These are phyloP conservation scores for Anacardium occidentale DNA, from an alignment of 345 rosid genomes.

Conservation along the genomic window DNA sequence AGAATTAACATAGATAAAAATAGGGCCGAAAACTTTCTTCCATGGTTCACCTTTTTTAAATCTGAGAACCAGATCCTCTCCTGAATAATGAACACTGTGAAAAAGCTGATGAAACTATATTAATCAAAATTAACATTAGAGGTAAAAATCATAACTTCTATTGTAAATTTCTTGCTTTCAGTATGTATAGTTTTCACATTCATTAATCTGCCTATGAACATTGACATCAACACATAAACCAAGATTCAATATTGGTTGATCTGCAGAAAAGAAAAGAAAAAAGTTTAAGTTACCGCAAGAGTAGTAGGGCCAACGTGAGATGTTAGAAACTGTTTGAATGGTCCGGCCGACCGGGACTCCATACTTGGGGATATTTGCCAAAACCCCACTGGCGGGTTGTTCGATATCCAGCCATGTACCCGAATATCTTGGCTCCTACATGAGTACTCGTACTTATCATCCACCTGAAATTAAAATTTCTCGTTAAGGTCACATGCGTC, in stretches of 20 bases:
- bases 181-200: background rate
- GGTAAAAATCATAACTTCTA: background rate
- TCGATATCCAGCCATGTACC: slow-evolving; percentile 91
- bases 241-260: no score
- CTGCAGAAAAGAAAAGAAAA: background rate
- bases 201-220: background rate
- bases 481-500: background rate
- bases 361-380: slow-evolving; percentile 96
- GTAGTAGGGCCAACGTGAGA: slow-evolving; percentile 86
- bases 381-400: slow-evolving; percentile 64
- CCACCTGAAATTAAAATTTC: slow-evolving; percentile 49
- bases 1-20: slow-evolving; percentile 76
- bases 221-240: no score
- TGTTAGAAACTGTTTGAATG: slow-evolving; percentile 71
- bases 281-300: slow-evolving; percentile 60
- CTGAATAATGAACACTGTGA: slow-evolving; percentile 81
- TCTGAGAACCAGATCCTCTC: slow-evolving; percentile 60
- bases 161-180: background rate
- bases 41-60: slow-evolving; percentile 58
- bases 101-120: slow-evolving; percentile 51
- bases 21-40: slow-evolving; percentile 94
- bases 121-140: background rate
- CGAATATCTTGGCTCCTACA: slow-evolving; percentile 57
- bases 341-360: slow-evolving; percentile 89
- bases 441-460: slow-evolving; percentile 86